Base-by-base conservation (phyloP, 2,329 filamentous ascomycete species). In the Ophiostoma angusticollis region DNA sequence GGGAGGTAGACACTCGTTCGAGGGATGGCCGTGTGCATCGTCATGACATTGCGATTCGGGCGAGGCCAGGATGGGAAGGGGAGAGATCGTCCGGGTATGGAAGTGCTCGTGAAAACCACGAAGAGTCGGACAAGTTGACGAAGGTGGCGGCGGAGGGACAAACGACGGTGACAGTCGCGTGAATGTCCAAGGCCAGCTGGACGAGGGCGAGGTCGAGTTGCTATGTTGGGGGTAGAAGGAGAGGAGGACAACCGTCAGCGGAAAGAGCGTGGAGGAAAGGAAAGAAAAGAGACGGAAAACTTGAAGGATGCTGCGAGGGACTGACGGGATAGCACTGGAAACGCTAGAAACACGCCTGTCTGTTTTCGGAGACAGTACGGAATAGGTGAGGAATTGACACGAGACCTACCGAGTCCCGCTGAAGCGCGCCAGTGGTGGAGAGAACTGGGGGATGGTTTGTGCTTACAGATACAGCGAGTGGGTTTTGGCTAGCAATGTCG, bases 21-120 rank as follows among this genome's bases (percentile, higher is more conserved):
- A 35, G 44, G 45, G 48, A 47, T 54, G 45, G 52, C 54, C 49
- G 49, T 58, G 58, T 47, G 57, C 58, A 60, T 60, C 52, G 56
- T 60, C 52, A 59, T 53, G 49, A 47, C 56, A 58, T 58, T 50
- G 50, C 45, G 30, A 16, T 21, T 37, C 19, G 35, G 18, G 18
- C 7, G 22, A 16, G 17, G 31, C 18, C 9, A 33, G 18, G 27
- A 34, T 9, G 11, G 27, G 13, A 31, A 21, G 5, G 24, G 17
- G 9, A 19, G n/a, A n/a, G n/a, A n/a, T n/a, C n/a, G n/a, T n/a
- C n/a, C n/a, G n/a, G n/a, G n/a, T n/a, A n/a, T n/a, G n/a, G n/a
- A n/a, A n/a, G n/a, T n/a, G n/a, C n/a, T n/a, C n/a, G n/a, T n/a
- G n/a, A n/a, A n/a, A n/a, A n/a, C n/a, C n/a, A n/a, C n/a, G n/a